phyloP scores from a whole-genome alignment of 164 flowering plant species.

The Cinnamomum micranthum region DNA sequence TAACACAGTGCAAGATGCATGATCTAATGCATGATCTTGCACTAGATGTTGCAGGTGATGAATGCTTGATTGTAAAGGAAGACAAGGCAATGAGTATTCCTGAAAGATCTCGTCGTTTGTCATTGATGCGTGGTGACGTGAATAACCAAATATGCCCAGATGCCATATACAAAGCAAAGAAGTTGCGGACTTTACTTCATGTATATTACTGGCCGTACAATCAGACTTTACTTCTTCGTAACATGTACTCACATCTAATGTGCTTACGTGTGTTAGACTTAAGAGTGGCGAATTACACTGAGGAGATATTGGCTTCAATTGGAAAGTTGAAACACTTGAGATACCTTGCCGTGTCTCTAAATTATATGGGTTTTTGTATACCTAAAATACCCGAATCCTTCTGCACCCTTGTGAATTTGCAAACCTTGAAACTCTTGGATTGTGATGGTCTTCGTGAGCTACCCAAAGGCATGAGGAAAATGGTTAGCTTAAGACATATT shows the following conservation, averaged over 20 bases:
- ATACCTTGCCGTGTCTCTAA: conserved; percentile 5
- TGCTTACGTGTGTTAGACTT: background rate
- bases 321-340: conserved; percentile 6
- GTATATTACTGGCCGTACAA: no score
- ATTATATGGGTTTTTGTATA: no score
- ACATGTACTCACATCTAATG: background rate
- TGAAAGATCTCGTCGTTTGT: background rate
- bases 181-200: background rate
- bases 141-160: no score
- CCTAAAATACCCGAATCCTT: background rate
- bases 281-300: accelerated
- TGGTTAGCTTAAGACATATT: conserved; percentile 16
- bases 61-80: background rate
- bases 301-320: background rate
- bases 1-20: conserved; percentile 10
- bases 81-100: background rate
- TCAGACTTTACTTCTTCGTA: background rate
- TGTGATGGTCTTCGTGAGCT: background rate
- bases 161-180: background rate
- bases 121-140: background rate
- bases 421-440: conserved; percentile 8
- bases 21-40: conserved; percentile 14
- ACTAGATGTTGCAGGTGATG: background rate
- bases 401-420: conserved; percentile 1
- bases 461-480: conserved; percentile 3